phyloP scores from a whole-genome alignment of 2,329 filamentous ascomycete species.

The Aschersonia sp. region DNA sequence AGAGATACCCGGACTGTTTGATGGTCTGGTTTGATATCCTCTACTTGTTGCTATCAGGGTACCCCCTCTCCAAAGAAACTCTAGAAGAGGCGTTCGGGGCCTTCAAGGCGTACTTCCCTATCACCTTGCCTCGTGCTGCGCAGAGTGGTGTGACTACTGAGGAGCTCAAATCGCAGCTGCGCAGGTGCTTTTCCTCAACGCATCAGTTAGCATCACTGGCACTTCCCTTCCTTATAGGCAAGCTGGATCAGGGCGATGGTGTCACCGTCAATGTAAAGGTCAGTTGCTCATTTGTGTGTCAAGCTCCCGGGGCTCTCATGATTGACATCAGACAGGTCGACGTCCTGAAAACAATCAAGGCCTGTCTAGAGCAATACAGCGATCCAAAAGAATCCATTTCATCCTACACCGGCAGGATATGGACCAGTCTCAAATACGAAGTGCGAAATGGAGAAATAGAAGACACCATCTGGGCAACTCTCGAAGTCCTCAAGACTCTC shows the following conservation, averaged over 20 bases:
- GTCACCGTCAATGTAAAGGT: slow-evolving; percentile 44
- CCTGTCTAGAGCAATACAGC: slow-evolving; percentile 34
- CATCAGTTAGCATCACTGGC: slow-evolving; percentile 27
- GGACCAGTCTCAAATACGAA: slow-evolving; percentile 48
- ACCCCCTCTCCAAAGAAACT: slow-evolving; percentile 28
- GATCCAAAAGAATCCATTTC: slow-evolving; percentile 29
- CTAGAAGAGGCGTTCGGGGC: slow-evolving; percentile 35
- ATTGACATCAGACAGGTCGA: slow-evolving; percentile 25
- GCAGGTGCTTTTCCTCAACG: slow-evolving; percentile 38
- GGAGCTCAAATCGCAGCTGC: slow-evolving; percentile 36
- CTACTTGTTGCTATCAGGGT: slow-evolving; percentile 27
- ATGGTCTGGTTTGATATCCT: slow-evolving; percentile 42
- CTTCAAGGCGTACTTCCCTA: slow-evolving; percentile 47
- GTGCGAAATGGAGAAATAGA: slow-evolving; percentile 45
- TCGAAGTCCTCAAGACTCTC: slow-evolving; percentile 37
- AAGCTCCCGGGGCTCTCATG: neutral
- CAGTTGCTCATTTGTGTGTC: neutral
- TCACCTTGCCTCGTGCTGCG: slow-evolving; percentile 36
- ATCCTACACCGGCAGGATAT: slow-evolving; percentile 35
- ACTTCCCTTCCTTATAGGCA: slow-evolving; percentile 39
- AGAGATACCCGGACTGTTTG: slow-evolving; percentile 42
- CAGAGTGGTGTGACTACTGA: slow-evolving; percentile 39
- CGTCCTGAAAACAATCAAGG: slow-evolving; percentile 38
- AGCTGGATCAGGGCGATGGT: slow-evolving; percentile 43
- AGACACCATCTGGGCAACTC: slow-evolving; percentile 40